Evolutionary conservation across 495 filamentous ascomycete genomes (phyloP).

Genomic region (Lindgomyces ingoldianus): DNA sequence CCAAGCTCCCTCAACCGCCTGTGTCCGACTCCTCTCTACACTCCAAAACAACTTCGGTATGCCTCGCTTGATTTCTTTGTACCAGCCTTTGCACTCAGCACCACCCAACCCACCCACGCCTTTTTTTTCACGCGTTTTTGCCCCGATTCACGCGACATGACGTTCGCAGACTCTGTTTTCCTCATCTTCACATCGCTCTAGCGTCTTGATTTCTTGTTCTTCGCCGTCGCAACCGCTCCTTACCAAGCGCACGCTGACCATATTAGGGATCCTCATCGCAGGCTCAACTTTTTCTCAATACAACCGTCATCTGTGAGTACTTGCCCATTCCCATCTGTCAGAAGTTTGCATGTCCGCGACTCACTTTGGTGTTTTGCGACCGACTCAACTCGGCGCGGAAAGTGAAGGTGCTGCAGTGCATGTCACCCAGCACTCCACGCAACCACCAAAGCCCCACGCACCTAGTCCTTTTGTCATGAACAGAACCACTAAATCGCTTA

Average conservation of each 20-base stretch:
- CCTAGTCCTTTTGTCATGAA: neutral
- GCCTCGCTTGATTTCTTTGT: too few species aligned
- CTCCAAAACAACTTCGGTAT: too few species aligned
- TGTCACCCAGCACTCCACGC: conserved; percentile 15
- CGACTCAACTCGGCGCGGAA: conserved; percentile 10
- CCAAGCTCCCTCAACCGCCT: neutral
- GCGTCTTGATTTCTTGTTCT: conserved; percentile 28
- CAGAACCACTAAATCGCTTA: neutral
- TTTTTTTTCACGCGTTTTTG: conserved; percentile 17
- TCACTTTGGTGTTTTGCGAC: conserved; percentile 21
- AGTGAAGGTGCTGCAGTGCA: conserved; percentile 5
- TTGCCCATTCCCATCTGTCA: neutral
- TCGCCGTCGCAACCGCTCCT: conserved; percentile 17
- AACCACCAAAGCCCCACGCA: neutral
- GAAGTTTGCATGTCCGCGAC: conserved; percentile 3
- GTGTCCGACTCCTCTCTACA: neutral
- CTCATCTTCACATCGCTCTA: conserved; percentile 1
- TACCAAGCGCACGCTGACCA: conserved; percentile 13
- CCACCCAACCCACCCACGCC: neutral
- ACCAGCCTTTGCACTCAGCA: neutral
- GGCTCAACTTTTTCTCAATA: neutral
- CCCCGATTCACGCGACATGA: conserved; percentile 1
- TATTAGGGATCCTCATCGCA: conserved; percentile 3
- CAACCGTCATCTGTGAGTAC: conserved; percentile 10
- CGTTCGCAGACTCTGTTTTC: conserved; percentile 3